Conservation (phyloP, 176 grass and related monocot genomes). For the sorghum (Sorghum bicolor) region DNA sequence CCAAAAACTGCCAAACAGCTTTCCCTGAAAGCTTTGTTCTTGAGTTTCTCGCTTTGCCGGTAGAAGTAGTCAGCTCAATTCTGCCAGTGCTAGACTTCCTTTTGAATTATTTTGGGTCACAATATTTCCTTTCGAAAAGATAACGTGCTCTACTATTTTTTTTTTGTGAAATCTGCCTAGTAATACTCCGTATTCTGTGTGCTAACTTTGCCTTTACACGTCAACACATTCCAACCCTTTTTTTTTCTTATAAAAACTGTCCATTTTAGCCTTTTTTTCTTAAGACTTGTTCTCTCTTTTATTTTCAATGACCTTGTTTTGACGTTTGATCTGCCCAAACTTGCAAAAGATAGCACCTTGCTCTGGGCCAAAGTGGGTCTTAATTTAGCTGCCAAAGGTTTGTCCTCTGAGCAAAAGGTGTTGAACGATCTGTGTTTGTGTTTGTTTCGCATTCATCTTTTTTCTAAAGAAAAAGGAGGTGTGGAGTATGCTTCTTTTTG, state of each 20-base stretch:
- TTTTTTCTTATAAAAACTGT: not conserved
- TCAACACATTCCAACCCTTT: not conserved
- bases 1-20: not conserved
- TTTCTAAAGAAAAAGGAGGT: not conserved
- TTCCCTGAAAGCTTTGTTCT: constrained; percentile 14
- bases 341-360: not conserved
- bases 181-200: not conserved
- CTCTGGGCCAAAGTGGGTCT: not conserved
- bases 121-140: not conserved
- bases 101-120: not conserved
- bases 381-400: not conserved
- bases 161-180: not conserved
- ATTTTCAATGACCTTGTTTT: not conserved
- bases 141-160: no score
- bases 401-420: not conserved
- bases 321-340: not conserved
- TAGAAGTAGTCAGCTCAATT: not conserved
- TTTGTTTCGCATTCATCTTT: not conserved
- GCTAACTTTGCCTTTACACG: not conserved
- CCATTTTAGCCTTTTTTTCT: not conserved
- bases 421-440: not conserved
- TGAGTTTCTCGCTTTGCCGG: not conserved
- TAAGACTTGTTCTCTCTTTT: not conserved
- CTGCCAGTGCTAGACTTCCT: not conserved
- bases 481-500: not conserved